Base-by-base conservation (phyloP, 1,139 yeast genomes). In the Blastobotrys elegans region DNA sequence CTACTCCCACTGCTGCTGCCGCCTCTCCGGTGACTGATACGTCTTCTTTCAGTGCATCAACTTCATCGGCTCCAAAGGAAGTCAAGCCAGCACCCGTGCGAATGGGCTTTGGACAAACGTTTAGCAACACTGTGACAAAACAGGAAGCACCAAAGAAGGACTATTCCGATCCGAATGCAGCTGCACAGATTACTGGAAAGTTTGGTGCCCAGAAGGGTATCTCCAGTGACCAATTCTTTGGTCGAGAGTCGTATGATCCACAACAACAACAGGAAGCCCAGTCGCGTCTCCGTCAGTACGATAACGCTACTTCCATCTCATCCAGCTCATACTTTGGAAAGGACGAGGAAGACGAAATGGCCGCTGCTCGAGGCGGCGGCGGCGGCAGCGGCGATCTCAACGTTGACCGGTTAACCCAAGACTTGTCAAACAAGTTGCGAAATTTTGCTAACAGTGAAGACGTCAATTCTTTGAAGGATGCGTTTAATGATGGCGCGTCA, bases 281-380 rank as follows among this genome's bases (percentile, higher is more conserved):
- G 54, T 64, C 77, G 24, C 89, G 94, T 59, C 73, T 92, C 52
- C 89, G 84, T 65, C 71, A 82, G 7, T 94, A 86, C 67, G 79
- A 77, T 50, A 95, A 94, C 44, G 96, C 98, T 1, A 84, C 85
- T 43, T 77, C 95, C 3, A 94, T 92, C 57, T 89, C 97, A 1
- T 89, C 97, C 0, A 77, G 92, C 36, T 82, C 94, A 8, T 94
- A 92, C 70, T 94, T 89, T 61, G 97, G 97, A 30, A 95, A 89
- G 63, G 90, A 84, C 42, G 84, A 83, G 58, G 73, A 73, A 43
- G 63, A 69, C 53, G 66, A 66, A 35, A 69, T 61, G 34, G 67
- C 59, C 55, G 52, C 62, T 49, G 66, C 56, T 35, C 66, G 63
- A 14, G 57, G 56, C 24, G 53, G 53, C 37, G 52, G 51, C 34